Percentiles rank a stretch among this genome's conserved stretches.
Conservation (phyloP, 257 asterid species). For the Cynanchum wilfordii region DNA sequence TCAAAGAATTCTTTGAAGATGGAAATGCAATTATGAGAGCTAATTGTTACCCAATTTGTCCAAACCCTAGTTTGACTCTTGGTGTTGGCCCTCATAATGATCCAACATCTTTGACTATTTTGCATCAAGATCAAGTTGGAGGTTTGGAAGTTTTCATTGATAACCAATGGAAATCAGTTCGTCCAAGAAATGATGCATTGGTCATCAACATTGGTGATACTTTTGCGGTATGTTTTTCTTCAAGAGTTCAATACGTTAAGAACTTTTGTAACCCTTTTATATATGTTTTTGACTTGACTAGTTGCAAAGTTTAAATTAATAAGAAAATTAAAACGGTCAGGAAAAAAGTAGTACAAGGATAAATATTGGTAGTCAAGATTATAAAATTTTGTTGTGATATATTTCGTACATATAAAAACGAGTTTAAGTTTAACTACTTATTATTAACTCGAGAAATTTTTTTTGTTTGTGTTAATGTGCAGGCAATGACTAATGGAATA, state of each 20-base stretch:
- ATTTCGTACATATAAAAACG: too few species aligned
- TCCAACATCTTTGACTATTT: slow-evolving; percentile 59
- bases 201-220: slow-evolving; percentile 32
- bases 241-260: too few species aligned
- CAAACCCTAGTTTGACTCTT: slow-evolving; percentile 48
- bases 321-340: too few species aligned
- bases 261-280: too few species aligned
- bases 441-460: too few species aligned
- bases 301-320: too few species aligned
- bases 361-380: too few species aligned
- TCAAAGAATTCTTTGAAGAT: slow-evolving; percentile 39
- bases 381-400: too few species aligned
- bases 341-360: too few species aligned
- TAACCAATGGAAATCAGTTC: slow-evolving; percentile 48
- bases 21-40: slow-evolving; percentile 54
- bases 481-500: slow-evolving; percentile 68
- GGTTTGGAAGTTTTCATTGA: slow-evolving; percentile 60
- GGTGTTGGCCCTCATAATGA: slow-evolving; percentile 80
- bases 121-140: slow-evolving; percentile 66
- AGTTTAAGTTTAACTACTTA: too few species aligned
- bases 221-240: too few species aligned
- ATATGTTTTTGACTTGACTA: too few species aligned
- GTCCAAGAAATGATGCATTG: slow-evolving; percentile 50
- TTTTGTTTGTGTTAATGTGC: neutral
- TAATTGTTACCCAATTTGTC: slow-evolving; percentile 60